Evolutionary conservation across 768 basidiomycete species (phyloP).

Genomic region (Naganishia vaughanmartiniae): DNA sequence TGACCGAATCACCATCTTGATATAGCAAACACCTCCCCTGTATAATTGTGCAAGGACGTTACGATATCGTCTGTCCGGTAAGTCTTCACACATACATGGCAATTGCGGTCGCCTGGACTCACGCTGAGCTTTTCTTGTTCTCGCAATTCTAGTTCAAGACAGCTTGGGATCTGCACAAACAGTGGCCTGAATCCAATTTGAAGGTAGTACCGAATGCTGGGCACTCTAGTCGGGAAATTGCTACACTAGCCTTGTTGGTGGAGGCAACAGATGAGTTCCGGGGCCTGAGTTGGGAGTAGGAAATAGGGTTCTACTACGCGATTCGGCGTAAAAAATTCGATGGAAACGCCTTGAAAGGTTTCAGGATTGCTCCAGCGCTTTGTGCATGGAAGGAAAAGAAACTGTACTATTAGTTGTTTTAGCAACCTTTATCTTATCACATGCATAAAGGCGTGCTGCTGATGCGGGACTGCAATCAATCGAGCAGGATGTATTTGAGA

Average conservation of each 20-base stretch:
- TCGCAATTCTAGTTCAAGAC: conserved; percentile 62
- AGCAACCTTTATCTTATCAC: too few relatives aligned
- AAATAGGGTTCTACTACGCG: too few relatives aligned
- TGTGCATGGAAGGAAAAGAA: too few relatives aligned
- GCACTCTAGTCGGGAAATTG: conserved; percentile 74
- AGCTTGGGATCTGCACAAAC: conserved; percentile 75
- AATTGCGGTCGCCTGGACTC: conserved; percentile 6
- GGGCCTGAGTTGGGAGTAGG: neutral
- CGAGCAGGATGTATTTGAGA: too few relatives aligned
- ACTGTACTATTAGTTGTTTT: too few relatives aligned
- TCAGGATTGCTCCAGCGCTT: too few relatives aligned
- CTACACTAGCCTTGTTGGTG: conserved; percentile 67
- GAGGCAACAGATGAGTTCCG: conserved; percentile 54
- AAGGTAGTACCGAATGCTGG: conserved; percentile 80
- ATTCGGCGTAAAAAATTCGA: too few relatives aligned
- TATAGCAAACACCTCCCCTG: conserved; percentile 82
- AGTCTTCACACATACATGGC: conserved; percentile 33
- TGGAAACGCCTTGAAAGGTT: too few relatives aligned
- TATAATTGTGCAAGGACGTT: conserved; percentile 62
- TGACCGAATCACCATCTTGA: conserved; percentile 28
- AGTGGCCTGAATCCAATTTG: conserved; percentile 74
- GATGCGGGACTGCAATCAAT: too few relatives aligned
- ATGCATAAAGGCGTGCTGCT: too few relatives aligned
- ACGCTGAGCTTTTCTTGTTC: neutral
- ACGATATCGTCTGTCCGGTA: conserved; percentile 85